These are phyloP conservation scores for Fraxinus albicans DNA, from an alignment of 305 asterid species.

Conservation along the genomic window DNA sequence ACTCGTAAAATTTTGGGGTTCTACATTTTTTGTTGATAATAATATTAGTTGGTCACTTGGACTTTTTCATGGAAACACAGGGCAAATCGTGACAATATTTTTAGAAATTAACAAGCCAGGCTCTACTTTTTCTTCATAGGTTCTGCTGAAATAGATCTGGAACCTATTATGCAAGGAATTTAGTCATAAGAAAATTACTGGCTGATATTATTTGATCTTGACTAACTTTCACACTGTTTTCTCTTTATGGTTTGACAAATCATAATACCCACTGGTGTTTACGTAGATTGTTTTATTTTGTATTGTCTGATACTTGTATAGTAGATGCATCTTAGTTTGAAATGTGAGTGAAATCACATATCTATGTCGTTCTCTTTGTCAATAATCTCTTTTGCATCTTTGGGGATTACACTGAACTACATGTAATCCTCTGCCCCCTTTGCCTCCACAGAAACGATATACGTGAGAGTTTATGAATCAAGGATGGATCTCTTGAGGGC, in stretches of 20 bases:
- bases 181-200: background rate
- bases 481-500: slow-evolving; percentile 70
- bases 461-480: slow-evolving; percentile 50
- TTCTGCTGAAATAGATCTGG: slow-evolving; percentile 2
- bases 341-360: background rate
- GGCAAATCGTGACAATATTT: background rate
- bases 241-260: background rate
- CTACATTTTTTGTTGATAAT: background rate
- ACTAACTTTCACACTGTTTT: background rate
- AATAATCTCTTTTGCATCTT: background rate
- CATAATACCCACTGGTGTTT: background rate
- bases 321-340: background rate
- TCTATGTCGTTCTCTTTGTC: background rate
- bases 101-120: background rate
- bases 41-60: background rate
- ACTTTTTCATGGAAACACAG: background rate
- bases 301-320: background rate
- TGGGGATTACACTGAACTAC: background rate
- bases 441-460: slow-evolving; percentile 42
- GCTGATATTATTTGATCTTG: background rate
- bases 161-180: background rate
- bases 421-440: background rate
- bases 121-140: background rate
- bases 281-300: background rate
- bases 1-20: background rate